Evolutionary conservation across 208 protist genomes (phyloP).

Genomic region (Leishmania braziliensis): DNA sequence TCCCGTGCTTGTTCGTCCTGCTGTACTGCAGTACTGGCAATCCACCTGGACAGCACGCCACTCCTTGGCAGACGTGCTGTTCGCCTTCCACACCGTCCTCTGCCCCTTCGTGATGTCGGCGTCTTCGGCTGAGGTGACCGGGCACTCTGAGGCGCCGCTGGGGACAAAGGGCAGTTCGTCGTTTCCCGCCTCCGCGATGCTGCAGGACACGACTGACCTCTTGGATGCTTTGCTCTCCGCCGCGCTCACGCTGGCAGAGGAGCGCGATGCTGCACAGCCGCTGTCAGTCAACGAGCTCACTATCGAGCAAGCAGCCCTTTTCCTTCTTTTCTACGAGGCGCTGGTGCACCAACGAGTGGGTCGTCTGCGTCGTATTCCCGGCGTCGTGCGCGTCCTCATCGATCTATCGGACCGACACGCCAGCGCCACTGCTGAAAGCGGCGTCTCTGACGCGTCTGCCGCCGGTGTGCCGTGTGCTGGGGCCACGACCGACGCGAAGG

Average conservation of each 20-base stretch:
- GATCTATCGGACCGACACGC: slow-evolving; percentile 31
- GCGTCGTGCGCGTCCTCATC: slow-evolving; percentile 35
- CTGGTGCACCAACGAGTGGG: slow-evolving; percentile 35
- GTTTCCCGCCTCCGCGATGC: background rate
- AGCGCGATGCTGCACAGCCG: slow-evolving; percentile 25
- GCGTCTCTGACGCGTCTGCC: background rate
- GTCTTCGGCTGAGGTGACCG: background rate
- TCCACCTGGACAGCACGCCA: slow-evolving; percentile 59
- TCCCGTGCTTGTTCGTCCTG: slow-evolving; percentile 49
- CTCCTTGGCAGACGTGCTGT: slow-evolving; percentile 55
- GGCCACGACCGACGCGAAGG: slow-evolving; percentile 11
- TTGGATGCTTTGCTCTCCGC: slow-evolving; percentile 52
- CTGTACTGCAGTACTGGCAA: slow-evolving; percentile 53
- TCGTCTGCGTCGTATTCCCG: slow-evolving; percentile 50
- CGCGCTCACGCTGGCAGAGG: slow-evolving; percentile 36
- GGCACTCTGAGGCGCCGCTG: background rate
- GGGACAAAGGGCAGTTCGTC: background rate
- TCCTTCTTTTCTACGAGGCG: slow-evolving; percentile 70
- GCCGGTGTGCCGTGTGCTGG: background rate
- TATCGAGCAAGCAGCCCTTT: slow-evolving; percentile 49
- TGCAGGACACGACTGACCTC: slow-evolving; percentile 38
- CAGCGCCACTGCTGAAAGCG: background rate
- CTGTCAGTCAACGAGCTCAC: slow-evolving; percentile 30
- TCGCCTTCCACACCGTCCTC: slow-evolving; percentile 53
- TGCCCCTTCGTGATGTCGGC: slow-evolving; percentile 39